Evolutionary conservation across 2,329 filamentous ascomycete genomes (phyloP), one percentile per base, ranked within the genome.

Genomic region (Iodosphaeria phyllophila): DNA sequence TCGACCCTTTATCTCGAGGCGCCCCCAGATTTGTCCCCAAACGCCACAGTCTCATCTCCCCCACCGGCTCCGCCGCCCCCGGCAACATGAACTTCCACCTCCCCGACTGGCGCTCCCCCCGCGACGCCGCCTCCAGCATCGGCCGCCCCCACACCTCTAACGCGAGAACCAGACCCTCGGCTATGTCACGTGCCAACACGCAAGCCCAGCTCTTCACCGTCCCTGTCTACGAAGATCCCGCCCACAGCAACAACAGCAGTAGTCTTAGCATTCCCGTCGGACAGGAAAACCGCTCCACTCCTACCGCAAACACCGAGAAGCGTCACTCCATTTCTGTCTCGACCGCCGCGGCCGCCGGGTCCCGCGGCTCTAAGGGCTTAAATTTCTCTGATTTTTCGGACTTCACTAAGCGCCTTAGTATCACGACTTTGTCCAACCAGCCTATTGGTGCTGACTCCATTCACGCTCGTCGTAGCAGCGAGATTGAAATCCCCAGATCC

Each of bases 381-480:
- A 69, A 62, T 47, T 68, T 73, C 34, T 62, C 56, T 35, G 67
- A 74, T 27, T 68, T 73, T 34, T 62, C 56, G 35, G 67, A 74
- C 27, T 66, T 70, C 32, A 61, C 64, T 23, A 66, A 64, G 41
- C 52, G 64, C 32, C 43, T 73, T 27, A 71, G 64, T 35, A 69
- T 60, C 41, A 69, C 64, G 25, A 69, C 62, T n/a, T n/a, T n/a
- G n/a, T n/a, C n/a, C n/a, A n/a, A n/a, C n/a, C n/a, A n/a, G n/a
- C n/a, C n/a, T n/a, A n/a, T n/a, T n/a, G n/a, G n/a, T n/a, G n/a
- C n/a, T n/a, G n/a, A n/a, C n/a, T n/a, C n/a, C n/a, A n/a, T n/a
- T n/a, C n/a, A n/a, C n/a, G n/a, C n/a, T n/a, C n/a, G n/a, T n/a
- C 48, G 50, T 28, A 60, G 57, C 41, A 52, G 47, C 37, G 59